A percentile compares a stretch with the other conserved stretches of the same genome.
Evolutionary conservation across 805 yeast genomes (phyloP).

Genomic region (Pichia insulana): DNA sequence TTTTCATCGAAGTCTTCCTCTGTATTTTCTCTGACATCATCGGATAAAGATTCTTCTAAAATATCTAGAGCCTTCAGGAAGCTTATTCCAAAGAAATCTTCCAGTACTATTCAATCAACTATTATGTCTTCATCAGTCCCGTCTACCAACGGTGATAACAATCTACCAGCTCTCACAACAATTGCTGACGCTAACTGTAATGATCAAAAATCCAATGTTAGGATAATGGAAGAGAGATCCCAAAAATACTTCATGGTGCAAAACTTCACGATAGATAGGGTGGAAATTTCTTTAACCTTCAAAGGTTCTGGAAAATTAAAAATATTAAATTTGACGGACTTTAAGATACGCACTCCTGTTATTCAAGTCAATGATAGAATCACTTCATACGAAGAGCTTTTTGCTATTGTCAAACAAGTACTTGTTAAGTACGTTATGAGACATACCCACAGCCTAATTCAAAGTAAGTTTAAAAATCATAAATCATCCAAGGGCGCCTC

Average conservation of each 20-base stretch:
- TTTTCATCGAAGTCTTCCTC: neutral
- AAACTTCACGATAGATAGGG: slow-evolving; percentile 23
- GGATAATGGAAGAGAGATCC: slow-evolving; percentile 35
- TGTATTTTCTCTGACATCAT: neutral
- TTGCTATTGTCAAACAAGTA: slow-evolving; percentile 52
- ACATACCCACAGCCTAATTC: slow-evolving; percentile 70
- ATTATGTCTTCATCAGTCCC: neutral
- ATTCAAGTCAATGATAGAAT: slow-evolving; percentile 51
- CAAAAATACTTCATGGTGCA: slow-evolving; percentile 33
- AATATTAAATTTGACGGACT: slow-evolving; percentile 67
- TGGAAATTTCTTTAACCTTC: slow-evolving; percentile 55
- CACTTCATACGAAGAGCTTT: slow-evolving; percentile 67
- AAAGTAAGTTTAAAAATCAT: slow-evolving; percentile 49
- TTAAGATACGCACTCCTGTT: slow-evolving; percentile 57
- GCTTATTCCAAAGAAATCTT: slow-evolving; percentile 9
- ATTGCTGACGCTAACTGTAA: too few relatives aligned
- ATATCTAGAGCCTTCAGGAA: slow-evolving; percentile 6
- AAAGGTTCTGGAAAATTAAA: slow-evolving; percentile 65
- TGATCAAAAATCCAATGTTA: slow-evolving; percentile 18
- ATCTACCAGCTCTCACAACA: too few relatives aligned
- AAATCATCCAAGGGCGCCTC: slow-evolving; percentile 8
- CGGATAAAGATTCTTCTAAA: slow-evolving; percentile 4
- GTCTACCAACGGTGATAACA: neutral
- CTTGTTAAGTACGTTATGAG: slow-evolving; percentile 44
- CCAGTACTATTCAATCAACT: slow-evolving; percentile 20